Percentiles rank a stretch among this genome's conserved stretches.
Conservation (phyloP, 257 asterid species). For the Vinca minor region DNA sequence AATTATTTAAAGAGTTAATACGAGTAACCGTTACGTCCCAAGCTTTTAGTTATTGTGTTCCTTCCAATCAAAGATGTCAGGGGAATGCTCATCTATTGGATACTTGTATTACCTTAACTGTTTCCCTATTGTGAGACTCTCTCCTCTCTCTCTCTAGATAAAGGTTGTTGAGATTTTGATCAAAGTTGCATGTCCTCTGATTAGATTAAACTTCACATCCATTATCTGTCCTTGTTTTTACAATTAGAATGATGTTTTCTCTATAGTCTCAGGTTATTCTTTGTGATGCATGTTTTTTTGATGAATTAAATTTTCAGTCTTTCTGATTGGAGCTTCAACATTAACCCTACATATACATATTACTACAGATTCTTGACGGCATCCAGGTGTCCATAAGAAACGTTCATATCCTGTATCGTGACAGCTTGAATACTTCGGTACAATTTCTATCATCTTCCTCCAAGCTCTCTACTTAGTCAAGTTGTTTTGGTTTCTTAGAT, state of each 20-base stretch:
- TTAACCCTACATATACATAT: constrained; percentile 7
- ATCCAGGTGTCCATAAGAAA: constrained; percentile 84
- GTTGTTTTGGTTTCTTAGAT: background rate
- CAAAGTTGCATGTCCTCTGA: background rate
- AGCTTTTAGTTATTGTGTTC: background rate
- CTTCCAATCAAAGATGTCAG: background rate
- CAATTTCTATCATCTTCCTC: constrained; percentile 15
- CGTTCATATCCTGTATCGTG: constrained; percentile 64
- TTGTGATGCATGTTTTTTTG: background rate
- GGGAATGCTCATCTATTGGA: background rate
- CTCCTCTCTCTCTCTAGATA: too few species aligned
- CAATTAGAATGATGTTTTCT: background rate
- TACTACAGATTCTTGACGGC: constrained; percentile 78
- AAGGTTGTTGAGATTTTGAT: background rate
- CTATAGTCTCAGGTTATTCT: background rate
- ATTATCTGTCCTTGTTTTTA: constrained; percentile 1
- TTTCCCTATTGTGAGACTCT: background rate
- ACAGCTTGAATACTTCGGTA: constrained; percentile 49
- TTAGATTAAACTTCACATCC: background rate
- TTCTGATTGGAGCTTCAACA: constrained; percentile 8
- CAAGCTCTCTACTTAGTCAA: background rate
- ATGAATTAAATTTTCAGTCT: background rate
- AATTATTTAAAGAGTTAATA: background rate
- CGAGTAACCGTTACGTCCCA: background rate
- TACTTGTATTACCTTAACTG: background rate